A percentile compares a stretch with the other conserved stretches of the same genome.
Conservation (phyloP, 2,329 filamentous ascomycete species). For the Colletotrichum sp. region DNA sequence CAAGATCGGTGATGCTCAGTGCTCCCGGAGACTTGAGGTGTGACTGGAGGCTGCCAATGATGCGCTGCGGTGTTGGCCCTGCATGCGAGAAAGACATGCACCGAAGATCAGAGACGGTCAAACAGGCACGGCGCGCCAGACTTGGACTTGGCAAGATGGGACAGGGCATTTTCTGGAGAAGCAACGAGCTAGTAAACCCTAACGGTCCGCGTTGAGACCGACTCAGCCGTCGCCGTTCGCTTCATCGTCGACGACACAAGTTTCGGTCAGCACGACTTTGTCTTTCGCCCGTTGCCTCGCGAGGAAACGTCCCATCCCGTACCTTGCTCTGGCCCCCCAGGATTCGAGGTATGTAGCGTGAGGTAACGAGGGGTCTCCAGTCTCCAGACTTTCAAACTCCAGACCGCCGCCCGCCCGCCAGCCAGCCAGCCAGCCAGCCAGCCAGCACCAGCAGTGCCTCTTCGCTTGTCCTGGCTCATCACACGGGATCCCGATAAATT, state of each 20-base stretch:
- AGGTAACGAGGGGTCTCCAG: background rate
- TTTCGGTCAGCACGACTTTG: background rate
- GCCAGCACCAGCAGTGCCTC: background rate
- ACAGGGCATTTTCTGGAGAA: background rate
- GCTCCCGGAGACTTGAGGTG: background rate
- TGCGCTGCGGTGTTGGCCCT: background rate
- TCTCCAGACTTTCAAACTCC: background rate
- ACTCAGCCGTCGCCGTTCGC: background rate
- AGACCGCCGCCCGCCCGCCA: slow-evolving; percentile 4
- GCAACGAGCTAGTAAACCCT: slow-evolving; percentile 3
- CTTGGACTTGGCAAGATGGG: background rate
- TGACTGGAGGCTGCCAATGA: background rate
- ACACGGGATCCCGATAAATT: slow-evolving; percentile 15
- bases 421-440: background rate
- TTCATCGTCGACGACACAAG: background rate
- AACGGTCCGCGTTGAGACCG: slow-evolving; percentile 6
- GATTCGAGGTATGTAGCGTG: background rate
- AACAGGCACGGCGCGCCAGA: background rate
- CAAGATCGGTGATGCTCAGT: background rate
- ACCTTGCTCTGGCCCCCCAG: background rate
- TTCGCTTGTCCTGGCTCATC: background rate
- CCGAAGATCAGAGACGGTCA: background rate
- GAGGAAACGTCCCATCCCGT: background rate
- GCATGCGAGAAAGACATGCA: background rate
- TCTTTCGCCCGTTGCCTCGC: background rate